Conservation (phyloP, 2,329 filamentous ascomycete species). For the Basipetospora chlamydospora region DNA sequence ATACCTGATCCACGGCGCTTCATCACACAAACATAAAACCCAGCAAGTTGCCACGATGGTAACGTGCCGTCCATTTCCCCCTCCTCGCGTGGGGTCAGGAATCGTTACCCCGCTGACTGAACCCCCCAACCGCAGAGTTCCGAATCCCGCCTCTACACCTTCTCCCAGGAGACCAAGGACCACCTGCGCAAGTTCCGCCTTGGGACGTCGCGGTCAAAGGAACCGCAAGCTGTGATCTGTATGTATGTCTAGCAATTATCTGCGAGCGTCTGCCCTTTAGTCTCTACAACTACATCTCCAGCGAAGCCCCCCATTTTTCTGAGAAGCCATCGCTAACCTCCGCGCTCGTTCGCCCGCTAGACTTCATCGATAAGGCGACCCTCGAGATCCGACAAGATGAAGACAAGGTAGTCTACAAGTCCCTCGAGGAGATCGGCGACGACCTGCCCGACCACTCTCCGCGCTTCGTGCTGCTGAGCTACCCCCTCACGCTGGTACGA, state of each 20-base stretch:
- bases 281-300: not conserved
- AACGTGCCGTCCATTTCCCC: not conserved
- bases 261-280: not conserved
- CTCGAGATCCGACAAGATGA: constrained; percentile 80
- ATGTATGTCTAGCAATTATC: constrained; percentile 34
- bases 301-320: too few relatives aligned
- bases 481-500: constrained; percentile 71
- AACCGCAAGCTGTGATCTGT: constrained; percentile 91
- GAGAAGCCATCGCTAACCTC: too few relatives aligned
- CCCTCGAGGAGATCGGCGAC: constrained; percentile 67
- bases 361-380: constrained; percentile 52
- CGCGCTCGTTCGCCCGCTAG: not conserved
- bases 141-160: constrained; percentile 81
- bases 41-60: not conserved
- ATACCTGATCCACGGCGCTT: too few relatives aligned
- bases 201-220: constrained; percentile 71
- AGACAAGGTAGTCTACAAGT: constrained; percentile 61
- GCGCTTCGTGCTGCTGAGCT: constrained; percentile 78
- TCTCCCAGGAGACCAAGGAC: constrained; percentile 79
- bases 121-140: too few relatives aligned
- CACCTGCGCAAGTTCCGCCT: constrained; percentile 91
- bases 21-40: too few relatives aligned
- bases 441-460: constrained; percentile 88
- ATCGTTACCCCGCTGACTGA: constrained; percentile 6
- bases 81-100: not conserved